These are phyloP conservation scores for Pseudonitzschia pungens DNA, from an alignment of 108 stramenopile species.

Conservation along the genomic window DNA sequence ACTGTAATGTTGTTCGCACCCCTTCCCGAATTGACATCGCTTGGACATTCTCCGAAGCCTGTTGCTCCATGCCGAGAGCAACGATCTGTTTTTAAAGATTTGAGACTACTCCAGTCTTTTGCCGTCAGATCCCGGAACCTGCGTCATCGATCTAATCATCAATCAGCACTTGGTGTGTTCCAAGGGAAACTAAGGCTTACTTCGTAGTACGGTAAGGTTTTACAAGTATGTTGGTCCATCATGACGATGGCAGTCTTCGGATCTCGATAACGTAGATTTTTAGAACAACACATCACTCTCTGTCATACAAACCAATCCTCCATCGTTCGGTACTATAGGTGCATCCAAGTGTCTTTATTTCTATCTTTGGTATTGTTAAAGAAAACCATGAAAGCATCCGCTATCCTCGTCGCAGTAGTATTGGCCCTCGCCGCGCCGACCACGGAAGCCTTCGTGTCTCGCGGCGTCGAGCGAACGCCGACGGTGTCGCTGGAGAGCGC, in stretches of 20 bases:
- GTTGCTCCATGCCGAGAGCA: too few relatives aligned
- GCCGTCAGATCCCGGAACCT: not conserved
- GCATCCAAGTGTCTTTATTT: too few relatives aligned
- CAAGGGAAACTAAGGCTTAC: not conserved
- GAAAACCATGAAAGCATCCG: not conserved
- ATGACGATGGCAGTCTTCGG: not conserved
- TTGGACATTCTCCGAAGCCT: too few relatives aligned
- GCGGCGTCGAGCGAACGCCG: not conserved
- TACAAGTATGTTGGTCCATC: not conserved
- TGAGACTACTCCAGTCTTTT: not conserved
- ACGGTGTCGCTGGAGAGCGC: not conserved
- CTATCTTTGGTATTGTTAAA: too few relatives aligned
- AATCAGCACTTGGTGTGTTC: not conserved
- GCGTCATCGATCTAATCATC: not conserved
- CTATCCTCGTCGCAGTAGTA: not conserved
- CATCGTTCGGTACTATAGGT: too few relatives aligned
- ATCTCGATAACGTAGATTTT: not conserved
- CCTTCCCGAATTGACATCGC: too few relatives aligned
- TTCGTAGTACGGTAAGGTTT: too few relatives aligned
- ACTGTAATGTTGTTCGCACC: too few relatives aligned
- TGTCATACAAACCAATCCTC: not conserved
- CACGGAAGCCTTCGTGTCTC: slow-evolving; percentile 8
- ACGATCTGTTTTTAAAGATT: not conserved
- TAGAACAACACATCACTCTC: not conserved
- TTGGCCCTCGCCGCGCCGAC: not conserved